Percentiles rank a stretch among this genome's conserved stretches.
These are phyloP conservation scores for Avicennia marina DNA, from an alignment of 257 asterid species.

Conservation along the genomic window DNA sequence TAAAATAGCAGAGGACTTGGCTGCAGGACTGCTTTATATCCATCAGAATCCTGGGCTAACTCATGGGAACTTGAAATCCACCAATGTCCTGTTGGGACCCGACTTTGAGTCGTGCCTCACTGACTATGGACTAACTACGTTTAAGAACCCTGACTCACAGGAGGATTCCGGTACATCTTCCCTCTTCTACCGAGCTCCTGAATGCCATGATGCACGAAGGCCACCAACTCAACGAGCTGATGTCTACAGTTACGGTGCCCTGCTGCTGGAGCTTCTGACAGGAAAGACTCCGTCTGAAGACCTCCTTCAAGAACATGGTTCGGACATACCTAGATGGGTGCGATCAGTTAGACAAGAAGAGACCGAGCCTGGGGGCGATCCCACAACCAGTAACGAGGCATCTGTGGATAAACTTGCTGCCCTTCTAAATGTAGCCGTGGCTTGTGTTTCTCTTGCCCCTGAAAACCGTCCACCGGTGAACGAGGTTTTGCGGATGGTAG, in stretches of 20 bases:
- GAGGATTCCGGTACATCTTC: slow-evolving; percentile 81
- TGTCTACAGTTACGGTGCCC: slow-evolving; percentile 85
- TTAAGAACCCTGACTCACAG: slow-evolving; percentile 51
- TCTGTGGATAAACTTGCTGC: slow-evolving; percentile 71
- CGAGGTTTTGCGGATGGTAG: slow-evolving; percentile 76
- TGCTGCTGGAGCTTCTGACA: slow-evolving; percentile 78
- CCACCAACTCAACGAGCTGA: slow-evolving; percentile 76
- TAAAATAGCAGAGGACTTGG: slow-evolving; percentile 92
- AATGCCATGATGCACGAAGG: slow-evolving; percentile 61
- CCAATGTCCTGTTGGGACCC: slow-evolving; percentile 75
- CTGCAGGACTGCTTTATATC: slow-evolving; percentile 73
- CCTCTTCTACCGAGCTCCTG: slow-evolving; percentile 90
- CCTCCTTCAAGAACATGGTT: slow-evolving; percentile 78
- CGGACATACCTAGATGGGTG: slow-evolving; percentile 79
- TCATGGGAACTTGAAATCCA: slow-evolving; percentile 89
- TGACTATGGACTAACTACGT: slow-evolving; percentile 71
- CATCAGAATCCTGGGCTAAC: slow-evolving; percentile 85
- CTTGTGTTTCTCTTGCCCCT: slow-evolving; percentile 47
- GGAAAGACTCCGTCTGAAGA: slow-evolving; percentile 90
- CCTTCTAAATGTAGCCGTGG: slow-evolving; percentile 58
- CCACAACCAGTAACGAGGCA: slow-evolving; percentile 53
- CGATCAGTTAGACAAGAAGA: slow-evolving; percentile 72
- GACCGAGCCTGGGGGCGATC: slow-evolving; percentile 74
- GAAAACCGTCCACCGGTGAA: slow-evolving; percentile 63
- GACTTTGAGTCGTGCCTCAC: slow-evolving; percentile 97